A percentile compares a stretch with the other conserved stretches of the same genome.
Evolutionary conservation across 306 rosid species (phyloP).

Genomic region (Quercus cerris): DNA sequence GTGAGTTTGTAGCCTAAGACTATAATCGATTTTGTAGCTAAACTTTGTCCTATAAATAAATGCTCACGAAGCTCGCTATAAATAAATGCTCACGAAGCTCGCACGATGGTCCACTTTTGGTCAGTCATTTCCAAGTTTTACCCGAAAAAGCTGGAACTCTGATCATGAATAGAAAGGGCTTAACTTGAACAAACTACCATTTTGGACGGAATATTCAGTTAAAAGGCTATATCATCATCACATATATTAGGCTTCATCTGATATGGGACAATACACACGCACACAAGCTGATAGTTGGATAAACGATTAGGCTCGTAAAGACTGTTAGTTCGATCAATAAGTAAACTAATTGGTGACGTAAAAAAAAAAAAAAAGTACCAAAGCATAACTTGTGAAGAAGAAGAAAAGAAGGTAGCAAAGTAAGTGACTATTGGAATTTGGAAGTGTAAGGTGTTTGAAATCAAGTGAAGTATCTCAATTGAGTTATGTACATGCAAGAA

Average conservation of each 20-base stretch:
- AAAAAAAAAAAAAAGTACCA: too few species aligned
- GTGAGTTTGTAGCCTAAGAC: too few species aligned
- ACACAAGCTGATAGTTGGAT: neutral
- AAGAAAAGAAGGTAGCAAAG: neutral
- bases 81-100: neutral
- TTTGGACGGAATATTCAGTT: neutral
- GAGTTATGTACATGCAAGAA: conserved; percentile 46
- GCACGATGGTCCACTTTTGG: neutral
- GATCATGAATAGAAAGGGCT: neutral
- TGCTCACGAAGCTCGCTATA: neutral
- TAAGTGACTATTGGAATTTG: neutral
- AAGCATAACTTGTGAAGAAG: too few species aligned
- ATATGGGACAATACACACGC: neutral
- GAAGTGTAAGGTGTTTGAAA: neutral
- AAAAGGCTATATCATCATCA: neutral
- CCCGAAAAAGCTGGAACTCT: neutral
- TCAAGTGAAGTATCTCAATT: conserved; percentile 4
- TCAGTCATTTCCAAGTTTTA: neutral
- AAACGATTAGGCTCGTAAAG: neutral
- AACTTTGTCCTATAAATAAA: too few species aligned
- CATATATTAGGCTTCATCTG: neutral
- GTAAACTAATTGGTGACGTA: too few species aligned
- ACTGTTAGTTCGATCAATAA: too few species aligned
- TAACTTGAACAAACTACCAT: neutral
- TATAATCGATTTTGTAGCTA: too few species aligned